Evolutionary conservation across 2,329 filamentous ascomycete genomes (phyloP).

Genomic region (Xylariales sp.): DNA sequence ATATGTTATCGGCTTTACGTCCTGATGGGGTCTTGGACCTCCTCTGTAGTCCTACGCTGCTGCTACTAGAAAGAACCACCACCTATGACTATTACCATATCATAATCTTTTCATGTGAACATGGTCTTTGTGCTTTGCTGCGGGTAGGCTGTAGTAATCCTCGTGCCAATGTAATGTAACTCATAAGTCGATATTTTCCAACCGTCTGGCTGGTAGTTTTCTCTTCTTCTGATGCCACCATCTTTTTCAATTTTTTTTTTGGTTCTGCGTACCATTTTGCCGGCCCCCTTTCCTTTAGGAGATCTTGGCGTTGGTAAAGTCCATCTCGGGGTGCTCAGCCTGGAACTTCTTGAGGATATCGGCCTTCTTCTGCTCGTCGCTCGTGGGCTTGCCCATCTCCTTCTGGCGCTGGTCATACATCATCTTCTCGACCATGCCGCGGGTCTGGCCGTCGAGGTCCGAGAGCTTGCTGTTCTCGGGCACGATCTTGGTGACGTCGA

Average conservation of each 20-base stretch:
- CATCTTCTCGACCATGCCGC: slow-evolving; percentile 99
- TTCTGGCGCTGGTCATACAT: slow-evolving; percentile 99
- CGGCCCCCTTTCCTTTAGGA: slow-evolving; percentile 36
- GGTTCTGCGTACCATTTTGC: slow-evolving; percentile 1
- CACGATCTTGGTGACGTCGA: slow-evolving; percentile 92
- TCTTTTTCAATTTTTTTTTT: slow-evolving; percentile 6
- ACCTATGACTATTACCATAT: too few relatives aligned
- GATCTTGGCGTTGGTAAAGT: slow-evolving; percentile 68
- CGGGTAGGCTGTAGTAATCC: too few relatives aligned
- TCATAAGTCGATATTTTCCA: too few relatives aligned
- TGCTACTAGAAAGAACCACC: too few relatives aligned
- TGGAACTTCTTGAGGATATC: slow-evolving; percentile 94
- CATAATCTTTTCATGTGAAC: too few relatives aligned
- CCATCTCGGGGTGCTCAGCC: slow-evolving; percentile 69
- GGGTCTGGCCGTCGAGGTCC: slow-evolving; percentile 91
- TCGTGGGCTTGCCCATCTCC: slow-evolving; percentile 82
- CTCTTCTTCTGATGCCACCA: neutral
- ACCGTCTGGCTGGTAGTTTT: neutral
- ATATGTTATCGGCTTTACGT: too few relatives aligned
- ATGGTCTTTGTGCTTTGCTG: too few relatives aligned
- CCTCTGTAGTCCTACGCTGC: too few relatives aligned
- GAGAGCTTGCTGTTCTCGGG: slow-evolving; percentile 89
- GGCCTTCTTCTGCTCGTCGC: slow-evolving; percentile 91
- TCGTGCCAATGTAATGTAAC: too few relatives aligned
- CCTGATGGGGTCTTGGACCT: too few relatives aligned